Evolutionary conservation across 192 early-diverging fungal species (phyloP).

Genomic region (Linnemannia schmuckeri): DNA sequence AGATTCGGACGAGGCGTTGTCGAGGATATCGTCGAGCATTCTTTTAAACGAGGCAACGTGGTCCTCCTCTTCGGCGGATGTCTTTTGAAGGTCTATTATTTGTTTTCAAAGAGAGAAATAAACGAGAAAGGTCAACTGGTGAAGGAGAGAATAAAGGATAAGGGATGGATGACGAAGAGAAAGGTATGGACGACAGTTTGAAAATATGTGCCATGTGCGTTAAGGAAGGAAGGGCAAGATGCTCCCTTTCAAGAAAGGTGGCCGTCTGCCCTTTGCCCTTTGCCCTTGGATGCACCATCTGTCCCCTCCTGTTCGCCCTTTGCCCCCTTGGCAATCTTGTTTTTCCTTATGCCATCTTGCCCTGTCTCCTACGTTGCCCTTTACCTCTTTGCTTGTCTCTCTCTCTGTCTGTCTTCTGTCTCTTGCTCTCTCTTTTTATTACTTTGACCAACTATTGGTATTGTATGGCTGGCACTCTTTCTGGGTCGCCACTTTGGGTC

Average conservation of each 20-base stretch:
- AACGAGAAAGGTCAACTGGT: background rate
- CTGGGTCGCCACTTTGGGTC: no score
- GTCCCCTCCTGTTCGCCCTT: background rate
- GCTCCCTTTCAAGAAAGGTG: background rate
- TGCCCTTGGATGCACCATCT: slow-evolving; percentile 2
- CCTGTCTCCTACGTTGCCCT: background rate
- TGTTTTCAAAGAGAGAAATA: background rate
- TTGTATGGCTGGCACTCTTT: no score
- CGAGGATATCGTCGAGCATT: slow-evolving; percentile 55
- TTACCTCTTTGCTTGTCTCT: background rate
- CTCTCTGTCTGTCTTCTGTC: background rate
- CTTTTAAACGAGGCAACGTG: slow-evolving; percentile 56
- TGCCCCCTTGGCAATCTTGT: slow-evolving; percentile 8
- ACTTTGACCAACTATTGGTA: background rate
- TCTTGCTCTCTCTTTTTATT: background rate
- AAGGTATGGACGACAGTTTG: background rate
- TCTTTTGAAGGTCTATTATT: slow-evolving; percentile 6
- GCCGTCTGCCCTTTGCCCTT: background rate
- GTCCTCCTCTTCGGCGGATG: slow-evolving; percentile 40
- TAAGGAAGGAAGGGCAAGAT: background rate
- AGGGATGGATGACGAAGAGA: background rate
- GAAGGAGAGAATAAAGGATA: background rate
- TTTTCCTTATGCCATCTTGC: background rate
- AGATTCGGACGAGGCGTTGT: slow-evolving; percentile 48
- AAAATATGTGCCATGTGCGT: background rate